phyloP scores from a whole-genome alignment of 345 rosid species.

The Salix exigua region DNA sequence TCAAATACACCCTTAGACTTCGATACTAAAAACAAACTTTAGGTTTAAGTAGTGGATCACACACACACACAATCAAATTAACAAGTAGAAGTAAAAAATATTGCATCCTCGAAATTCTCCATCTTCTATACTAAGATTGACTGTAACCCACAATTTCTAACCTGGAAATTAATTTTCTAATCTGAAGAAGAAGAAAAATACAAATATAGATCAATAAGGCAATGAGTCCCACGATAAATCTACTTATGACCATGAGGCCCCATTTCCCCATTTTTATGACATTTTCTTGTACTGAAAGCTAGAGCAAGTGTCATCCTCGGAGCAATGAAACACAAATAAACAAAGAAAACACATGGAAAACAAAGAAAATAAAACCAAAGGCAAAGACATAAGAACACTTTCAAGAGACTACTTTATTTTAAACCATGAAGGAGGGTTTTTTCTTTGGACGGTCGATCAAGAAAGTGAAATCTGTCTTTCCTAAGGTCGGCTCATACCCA shows the following conservation, averaged over 20 bases:
- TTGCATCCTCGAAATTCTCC: no score
- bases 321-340: not conserved
- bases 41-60: no score
- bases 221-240: not conserved
- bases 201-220: conserved; percentile 15
- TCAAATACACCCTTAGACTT: no score
- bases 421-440: conserved; percentile 12
- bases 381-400: conserved; percentile 27
- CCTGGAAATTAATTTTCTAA: not conserved
- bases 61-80: no score
- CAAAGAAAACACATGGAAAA: not conserved
- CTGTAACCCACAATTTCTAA: not conserved
- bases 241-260: not conserved
- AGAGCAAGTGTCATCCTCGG: not conserved
- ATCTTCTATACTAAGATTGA: no score
- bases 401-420: conserved; percentile 23
- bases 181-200: not conserved
- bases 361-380: not conserved
- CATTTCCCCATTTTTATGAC: not conserved
- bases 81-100: no score
- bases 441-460: conserved; percentile 56
- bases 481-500: conserved; percentile 31
- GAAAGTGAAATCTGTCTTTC: conserved; percentile 13
- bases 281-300: conserved; percentile 3
- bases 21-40: no score